Evolutionary conservation across 805 yeast genomes (phyloP).

Genomic region (Vanderwaltozyma yarrowii): DNA sequence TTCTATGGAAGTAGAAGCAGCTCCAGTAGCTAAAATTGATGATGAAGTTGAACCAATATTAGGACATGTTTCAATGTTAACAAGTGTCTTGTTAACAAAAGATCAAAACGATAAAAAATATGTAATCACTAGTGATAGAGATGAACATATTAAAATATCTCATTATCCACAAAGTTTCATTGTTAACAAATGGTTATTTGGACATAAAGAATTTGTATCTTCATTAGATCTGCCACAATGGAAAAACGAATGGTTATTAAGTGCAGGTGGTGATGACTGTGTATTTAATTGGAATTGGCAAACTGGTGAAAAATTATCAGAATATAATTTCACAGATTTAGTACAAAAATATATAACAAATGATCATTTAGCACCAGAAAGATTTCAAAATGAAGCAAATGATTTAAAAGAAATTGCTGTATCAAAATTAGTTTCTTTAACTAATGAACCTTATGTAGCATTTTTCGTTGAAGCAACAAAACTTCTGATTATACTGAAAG

Average conservation of each 20-base stretch:
- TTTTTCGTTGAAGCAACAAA: constrained; percentile 45
- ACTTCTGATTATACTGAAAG: constrained; percentile 28
- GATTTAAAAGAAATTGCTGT: constrained; percentile 44
- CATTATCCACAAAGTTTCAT: constrained; percentile 69
- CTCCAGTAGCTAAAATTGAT: constrained; percentile 20
- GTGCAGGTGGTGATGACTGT: constrained; percentile 87
- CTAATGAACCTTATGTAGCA: constrained; percentile 27
- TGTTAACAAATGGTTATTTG: constrained; percentile 76
- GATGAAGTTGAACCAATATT: constrained; percentile 48
- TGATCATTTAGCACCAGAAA: constrained; percentile 50
- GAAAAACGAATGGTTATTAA: constrained; percentile 43
- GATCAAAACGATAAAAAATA: constrained; percentile 32
- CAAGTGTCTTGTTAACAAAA: constrained; percentile 41
- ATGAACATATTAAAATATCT: constrained; percentile 86
- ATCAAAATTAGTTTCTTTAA: constrained; percentile 32
- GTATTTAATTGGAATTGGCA: constrained; percentile 76
- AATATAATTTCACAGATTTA: constrained; percentile 38
- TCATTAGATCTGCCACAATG: constrained; percentile 46
- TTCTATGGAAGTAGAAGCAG: constrained; percentile 36
- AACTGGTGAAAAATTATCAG: constrained; percentile 37
- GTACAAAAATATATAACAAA: constrained; percentile 39
- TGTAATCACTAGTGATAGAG: constrained; percentile 80
- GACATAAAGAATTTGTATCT: constrained; percentile 78
- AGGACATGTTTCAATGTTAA: constrained; percentile 96
- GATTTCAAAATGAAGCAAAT: constrained; percentile 46